Evolutionary conservation across 2,329 filamentous ascomycete genomes (phyloP), one percentile per base, ranked within the genome.

Genomic region (Dactylellina leptospora): DNA sequence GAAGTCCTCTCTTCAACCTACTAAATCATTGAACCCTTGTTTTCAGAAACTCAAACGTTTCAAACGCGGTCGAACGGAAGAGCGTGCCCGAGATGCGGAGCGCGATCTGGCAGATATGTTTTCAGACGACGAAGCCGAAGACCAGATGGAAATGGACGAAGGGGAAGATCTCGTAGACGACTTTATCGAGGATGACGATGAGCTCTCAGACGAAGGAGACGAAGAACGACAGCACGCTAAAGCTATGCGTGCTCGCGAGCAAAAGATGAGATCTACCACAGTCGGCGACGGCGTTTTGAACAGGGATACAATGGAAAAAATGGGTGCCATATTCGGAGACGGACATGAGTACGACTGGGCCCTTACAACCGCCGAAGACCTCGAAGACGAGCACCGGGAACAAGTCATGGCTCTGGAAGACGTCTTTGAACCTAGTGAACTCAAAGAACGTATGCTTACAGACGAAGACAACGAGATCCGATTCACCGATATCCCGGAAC

Each of bases 341-440:
- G 93, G 95, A 62, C 92, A 91, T 75, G 95, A 99, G 78, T 99
- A 97, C 78, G 89, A 93, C 76, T 99, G 96, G 88, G 95, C 93
- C 6, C 82, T 99, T 50, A 74, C 75, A 27, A 75, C 75, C 6
- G 76, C 75, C 40, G 75, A 76, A 27, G 90, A 93, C 56, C 84
- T 93, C 53, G 90, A 93, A 75, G 85, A 87, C 64, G 91, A 96
- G 75, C 88, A 91, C 50, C 87, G 90, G 64, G 85, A 90, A 75
- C 90, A 93, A 77, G 88, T 89, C 45, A 87, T 97, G 42, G 92
- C 97, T 80, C 86, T 99, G 74, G 97, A 97, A 82, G 93, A 99
- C 79, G 93, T 99, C 54, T 99, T 99, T 77, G 95, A 99, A 80
- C 95, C 95, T 0, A 96, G 93, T 1, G 92, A 99, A 79, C 85